Base-by-base conservation (phyloP, 108 stramenopile species). In the Skeletonema costatum region DNA sequence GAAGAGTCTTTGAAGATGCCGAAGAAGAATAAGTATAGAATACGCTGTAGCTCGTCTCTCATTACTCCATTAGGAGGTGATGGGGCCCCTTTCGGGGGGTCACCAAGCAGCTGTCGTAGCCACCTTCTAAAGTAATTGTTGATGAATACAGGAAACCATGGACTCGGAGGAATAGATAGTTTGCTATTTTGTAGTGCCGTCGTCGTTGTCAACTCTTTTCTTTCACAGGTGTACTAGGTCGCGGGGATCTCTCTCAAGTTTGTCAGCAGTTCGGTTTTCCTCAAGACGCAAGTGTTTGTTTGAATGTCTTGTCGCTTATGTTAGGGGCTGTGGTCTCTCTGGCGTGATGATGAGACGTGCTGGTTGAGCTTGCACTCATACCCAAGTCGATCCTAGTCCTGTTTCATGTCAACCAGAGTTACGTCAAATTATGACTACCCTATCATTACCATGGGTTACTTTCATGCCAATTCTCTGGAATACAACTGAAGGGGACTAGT, bases 1-100 rank as follows among this genome's bases (percentile, higher is more conserved):
- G 96, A 66, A 81, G 88, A 66, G 96, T 98, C 25, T 87, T 93
- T 66, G 73, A 83, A 30, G 92, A 88, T 38, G 90, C 74, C 32
- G 91, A 92, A 70, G 92, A 92, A 68, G 74, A 87, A n/a, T 56
- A 56, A 56, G 25, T 56, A 56, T 25, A 56, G 53, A 56, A 56
- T 25, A 56, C 53, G 53, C 53, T 56, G 53, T 56, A 46, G 44
- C 53, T 56, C 25, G 25, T 56, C 53, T 56, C 53, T 56, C 53
- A 56, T 56, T 56, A 56, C 53, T 56, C 25, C 53, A 25, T 25
- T 56, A 56, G 53, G 53, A 56, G 53, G 53, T 56, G 53, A 56
- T 56, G 53, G 53, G 53, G 53, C 53, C 53, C 53, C 2, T 56
- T 2, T 9, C 2, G 7, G 25, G 17, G n/a, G 53, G 53, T 56